Percentiles rank a stretch among this genome's conserved stretches.
Conservation (phyloP, 139 green algal species). For the Chlorella sorokiniana region DNA sequence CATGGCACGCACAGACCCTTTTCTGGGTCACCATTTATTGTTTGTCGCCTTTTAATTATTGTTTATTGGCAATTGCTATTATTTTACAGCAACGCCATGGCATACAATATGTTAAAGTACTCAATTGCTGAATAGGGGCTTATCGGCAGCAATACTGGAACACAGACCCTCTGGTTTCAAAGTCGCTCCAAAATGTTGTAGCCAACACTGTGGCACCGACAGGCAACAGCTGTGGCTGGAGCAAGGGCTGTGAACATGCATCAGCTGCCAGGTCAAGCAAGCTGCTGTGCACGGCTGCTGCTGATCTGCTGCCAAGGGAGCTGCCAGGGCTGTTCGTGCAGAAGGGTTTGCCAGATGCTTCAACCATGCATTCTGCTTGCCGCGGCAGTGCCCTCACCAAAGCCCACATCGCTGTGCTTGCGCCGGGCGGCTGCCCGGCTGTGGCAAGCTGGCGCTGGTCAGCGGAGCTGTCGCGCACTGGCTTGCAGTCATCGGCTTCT, state of each 20-base stretch:
- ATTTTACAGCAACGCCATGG: too few species aligned
- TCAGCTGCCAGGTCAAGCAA: conserved; percentile 25
- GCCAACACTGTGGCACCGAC: background rate
- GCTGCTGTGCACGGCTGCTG: background rate
- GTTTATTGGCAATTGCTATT: too few species aligned
- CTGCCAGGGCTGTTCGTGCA: conserved; percentile 16
- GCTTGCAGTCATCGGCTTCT: background rate
- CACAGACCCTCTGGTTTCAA: background rate
- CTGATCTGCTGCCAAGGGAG: background rate
- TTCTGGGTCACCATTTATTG: too few species aligned
- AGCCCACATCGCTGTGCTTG: background rate
- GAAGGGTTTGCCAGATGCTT: background rate
- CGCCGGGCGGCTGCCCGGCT: background rate
- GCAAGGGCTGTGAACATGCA: background rate
- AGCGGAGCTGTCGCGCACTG: too few species aligned
- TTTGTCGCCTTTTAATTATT: too few species aligned
- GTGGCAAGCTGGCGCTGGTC: background rate
- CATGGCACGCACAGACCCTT: too few species aligned
- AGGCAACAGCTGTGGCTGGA: background rate
- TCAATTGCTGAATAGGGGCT: too few species aligned
- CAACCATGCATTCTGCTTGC: background rate
- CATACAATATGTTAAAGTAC: too few species aligned
- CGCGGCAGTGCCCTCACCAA: too few species aligned
- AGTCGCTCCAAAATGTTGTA: conserved; percentile 3
- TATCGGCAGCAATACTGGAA: conserved; percentile 22